These are phyloP conservation scores for Pelargonium myrrhifolium DNA, from an alignment of 441 rosid genomes.

Conservation along the genomic window DNA sequence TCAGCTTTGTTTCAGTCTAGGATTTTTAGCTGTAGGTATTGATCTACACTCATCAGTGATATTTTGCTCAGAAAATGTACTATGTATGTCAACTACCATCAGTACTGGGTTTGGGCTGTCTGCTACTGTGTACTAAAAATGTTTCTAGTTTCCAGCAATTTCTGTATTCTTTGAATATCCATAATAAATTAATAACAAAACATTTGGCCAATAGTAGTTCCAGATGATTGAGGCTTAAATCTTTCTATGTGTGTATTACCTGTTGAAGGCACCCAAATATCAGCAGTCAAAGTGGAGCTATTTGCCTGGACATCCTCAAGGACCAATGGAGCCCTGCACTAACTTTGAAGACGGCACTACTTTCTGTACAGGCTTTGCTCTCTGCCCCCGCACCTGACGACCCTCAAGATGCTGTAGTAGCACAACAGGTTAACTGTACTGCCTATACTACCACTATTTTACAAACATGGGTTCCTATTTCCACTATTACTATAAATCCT, in stretches of 20 bases:
- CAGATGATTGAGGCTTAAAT: slow-evolving; percentile 13
- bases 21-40: not conserved
- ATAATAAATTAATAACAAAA: not conserved
- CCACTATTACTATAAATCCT: no score
- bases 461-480: no score
- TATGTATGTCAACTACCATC: not conserved
- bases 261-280: slow-evolving; percentile 85
- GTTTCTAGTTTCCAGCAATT: not conserved
- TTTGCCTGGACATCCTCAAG: slow-evolving; percentile 91
- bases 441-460: not conserved
- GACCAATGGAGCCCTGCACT: slow-evolving; percentile 99
- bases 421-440: slow-evolving; percentile 62
- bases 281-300: slow-evolving; percentile 99
- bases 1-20: not conserved
- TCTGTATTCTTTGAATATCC: not conserved
- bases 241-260: slow-evolving; percentile 6
- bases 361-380: slow-evolving; percentile 84
- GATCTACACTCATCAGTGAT: not conserved
- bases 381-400: slow-evolving; percentile 92
- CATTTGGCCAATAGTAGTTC: not conserved
- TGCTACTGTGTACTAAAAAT: not conserved
- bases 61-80: not conserved
- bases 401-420: slow-evolving; percentile 99
- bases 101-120: not conserved
- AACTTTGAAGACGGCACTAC: slow-evolving; percentile 91